Evolutionary conservation across 164 flowering plant genomes (phyloP).

Genomic region (Paratinospora sagittata): DNA sequence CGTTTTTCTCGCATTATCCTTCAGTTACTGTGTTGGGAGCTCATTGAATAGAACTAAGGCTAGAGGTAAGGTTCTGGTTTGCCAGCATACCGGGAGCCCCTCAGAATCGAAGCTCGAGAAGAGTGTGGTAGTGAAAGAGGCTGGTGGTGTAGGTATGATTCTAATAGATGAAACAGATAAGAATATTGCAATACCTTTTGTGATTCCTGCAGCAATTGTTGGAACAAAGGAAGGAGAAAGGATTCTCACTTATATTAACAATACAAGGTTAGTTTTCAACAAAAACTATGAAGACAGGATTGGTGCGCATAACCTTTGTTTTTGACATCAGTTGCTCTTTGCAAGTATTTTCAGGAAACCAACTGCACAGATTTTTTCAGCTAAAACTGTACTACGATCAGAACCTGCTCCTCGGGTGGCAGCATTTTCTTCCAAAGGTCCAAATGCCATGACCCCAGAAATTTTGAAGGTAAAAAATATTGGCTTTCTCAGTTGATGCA

Average conservation of each 20-base stretch:
- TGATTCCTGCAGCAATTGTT: constrained; percentile 60
- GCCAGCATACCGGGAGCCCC: constrained; percentile 58
- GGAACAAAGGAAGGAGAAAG: constrained; percentile 36
- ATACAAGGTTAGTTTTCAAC: constrained; percentile 37
- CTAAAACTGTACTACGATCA: constrained; percentile 54
- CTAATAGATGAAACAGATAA: constrained; percentile 61
- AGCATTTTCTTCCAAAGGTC: constrained; percentile 78
- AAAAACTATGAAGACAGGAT: background rate
- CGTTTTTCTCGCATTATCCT: constrained; percentile 12
- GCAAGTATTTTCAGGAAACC: constrained; percentile 38
- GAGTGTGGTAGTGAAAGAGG: constrained; percentile 58
- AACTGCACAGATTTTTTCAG: constrained; percentile 38
- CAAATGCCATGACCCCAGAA: constrained; percentile 60
- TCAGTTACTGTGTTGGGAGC: constrained; percentile 69
- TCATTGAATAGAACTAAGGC: constrained; percentile 56
- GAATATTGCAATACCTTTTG: constrained; percentile 64
- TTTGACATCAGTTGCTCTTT: constrained; percentile 7
- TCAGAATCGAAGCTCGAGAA: constrained; percentile 59
- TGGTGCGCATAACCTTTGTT: background rate
- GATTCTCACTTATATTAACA: constrained; percentile 51
- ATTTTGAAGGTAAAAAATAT: constrained; percentile 57
- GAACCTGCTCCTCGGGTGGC: constrained; percentile 63
- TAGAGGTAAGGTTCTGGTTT: constrained; percentile 61
- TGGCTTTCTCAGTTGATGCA: background rate
- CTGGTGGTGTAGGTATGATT: constrained; percentile 82